Evolutionary conservation across 2,329 filamentous ascomycete genomes (phyloP).

Genomic region (Monosporascus cannonballus): DNA sequence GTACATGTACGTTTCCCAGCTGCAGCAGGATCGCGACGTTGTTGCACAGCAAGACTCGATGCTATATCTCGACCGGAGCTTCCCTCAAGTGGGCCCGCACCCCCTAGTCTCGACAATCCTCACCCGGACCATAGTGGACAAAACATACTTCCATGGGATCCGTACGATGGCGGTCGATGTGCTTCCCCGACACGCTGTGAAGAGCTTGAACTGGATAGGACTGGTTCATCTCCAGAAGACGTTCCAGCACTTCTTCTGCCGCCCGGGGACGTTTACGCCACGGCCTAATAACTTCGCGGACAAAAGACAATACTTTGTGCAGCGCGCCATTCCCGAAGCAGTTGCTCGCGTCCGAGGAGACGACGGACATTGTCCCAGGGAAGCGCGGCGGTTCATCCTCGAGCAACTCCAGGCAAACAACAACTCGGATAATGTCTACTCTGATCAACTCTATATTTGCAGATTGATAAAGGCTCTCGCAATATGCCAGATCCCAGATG

Average conservation of each 20-base stretch:
- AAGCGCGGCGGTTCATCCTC: slow-evolving; percentile 76
- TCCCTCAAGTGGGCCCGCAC: slow-evolving; percentile 48
- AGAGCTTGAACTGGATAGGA: slow-evolving; percentile 68
- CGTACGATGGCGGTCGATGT: slow-evolving; percentile 77
- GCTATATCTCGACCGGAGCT: slow-evolving; percentile 62
- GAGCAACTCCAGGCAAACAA: slow-evolving; percentile 92
- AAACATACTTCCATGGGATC: slow-evolving; percentile 89
- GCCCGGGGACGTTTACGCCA: slow-evolving; percentile 70
- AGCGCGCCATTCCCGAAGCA: slow-evolving; percentile 74
- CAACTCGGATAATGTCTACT: slow-evolving; percentile 83
- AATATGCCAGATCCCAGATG: slow-evolving; percentile 48
- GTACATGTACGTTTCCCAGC: slow-evolving; percentile 97
- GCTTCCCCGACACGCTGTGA: slow-evolving; percentile 68
- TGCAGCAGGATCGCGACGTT: slow-evolving; percentile 95
- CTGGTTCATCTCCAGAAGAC: slow-evolving; percentile 77
- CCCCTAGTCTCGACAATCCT: slow-evolving; percentile 84
- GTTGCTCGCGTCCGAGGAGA: slow-evolving; percentile 72
- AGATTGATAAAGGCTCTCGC: slow-evolving; percentile 63
- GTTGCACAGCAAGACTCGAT: slow-evolving; percentile 78
- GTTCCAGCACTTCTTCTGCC: slow-evolving; percentile 85
- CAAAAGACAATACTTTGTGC: slow-evolving; percentile 76
- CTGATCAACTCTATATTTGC: slow-evolving; percentile 84
- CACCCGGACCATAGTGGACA: slow-evolving; percentile 82
- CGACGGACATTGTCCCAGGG: slow-evolving; percentile 69
- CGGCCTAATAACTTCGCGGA: slow-evolving; percentile 88